Base-by-base conservation (phyloP, 1,139 yeast genomes). In the Suhomyces bribrorum region DNA sequence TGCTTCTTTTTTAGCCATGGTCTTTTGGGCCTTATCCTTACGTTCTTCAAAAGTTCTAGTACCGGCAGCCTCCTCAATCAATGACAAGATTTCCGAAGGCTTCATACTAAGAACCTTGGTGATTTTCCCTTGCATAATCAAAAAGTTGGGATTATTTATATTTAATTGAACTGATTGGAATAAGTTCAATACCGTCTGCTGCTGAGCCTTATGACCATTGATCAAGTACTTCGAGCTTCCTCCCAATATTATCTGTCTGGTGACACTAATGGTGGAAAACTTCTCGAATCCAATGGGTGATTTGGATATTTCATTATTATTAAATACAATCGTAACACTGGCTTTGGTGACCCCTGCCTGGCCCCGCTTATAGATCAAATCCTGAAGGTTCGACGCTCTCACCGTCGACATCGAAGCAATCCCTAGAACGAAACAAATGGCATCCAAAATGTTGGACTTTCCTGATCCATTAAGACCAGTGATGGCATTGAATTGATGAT, bases 341-440 rank as follows among this genome's bases (percentile, higher is more conserved):
- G 98, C 98, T 59, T 89, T 90, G 2, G 97, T 90, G 7, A 92
- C 92, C 47, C 98, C 98, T 0, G 98, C 97, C 59, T 92, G 98
- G 7, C 98, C 98, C 52, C 97, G 79, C 55, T 92, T 92, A 61
- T 92, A 92, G 41, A 94, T 92, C 59, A 94, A 76, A 60, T 94
- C 99, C 55, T 92, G 97, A 34, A 90, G 68, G 57, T 85, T 89
- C 13, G 89, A 85, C 0, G 98, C 99, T 59, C 99, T 75, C 20
- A 94, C 96, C 0, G 96, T 87, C 15, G 88, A 63, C 95, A 92
- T 89, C 7, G 95, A 82, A 1, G 97, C 85, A 46, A 94, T 90
- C 39, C 99, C 99, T 26, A 94, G 73, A n/a, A 94, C 99, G 63
- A 94, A 94, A 64, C 98, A 94, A 40, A 92, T 92, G 41, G 98